Conservation (phyloP, 2,329 filamentous ascomycete species). For the Microsporum canis region DNA sequence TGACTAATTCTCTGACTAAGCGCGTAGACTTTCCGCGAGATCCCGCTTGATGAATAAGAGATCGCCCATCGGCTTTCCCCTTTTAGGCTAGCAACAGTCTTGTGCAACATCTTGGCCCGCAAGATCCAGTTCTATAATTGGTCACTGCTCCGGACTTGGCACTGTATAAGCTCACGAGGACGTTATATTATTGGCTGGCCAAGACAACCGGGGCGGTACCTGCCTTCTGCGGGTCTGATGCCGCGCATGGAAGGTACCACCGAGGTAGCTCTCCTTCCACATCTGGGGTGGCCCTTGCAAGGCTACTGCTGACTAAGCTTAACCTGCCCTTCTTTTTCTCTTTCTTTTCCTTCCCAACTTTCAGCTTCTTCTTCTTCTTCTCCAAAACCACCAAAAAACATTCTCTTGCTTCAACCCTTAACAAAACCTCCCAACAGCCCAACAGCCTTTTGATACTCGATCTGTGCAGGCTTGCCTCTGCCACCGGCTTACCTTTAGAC, state of each 20-base stretch:
- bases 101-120: not conserved
- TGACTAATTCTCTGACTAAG: not conserved
- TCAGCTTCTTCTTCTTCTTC: conserved; percentile 12
- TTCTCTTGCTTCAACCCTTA: not conserved
- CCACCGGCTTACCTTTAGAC: not conserved
- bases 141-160: not conserved
- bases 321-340: not conserved
- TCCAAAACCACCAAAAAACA: conserved; percentile 1
- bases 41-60: not conserved
- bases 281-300: not conserved
- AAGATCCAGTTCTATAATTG: not conserved
- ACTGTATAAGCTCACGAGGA: not conserved
- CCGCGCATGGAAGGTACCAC: conserved; percentile 4
- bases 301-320: not conserved
- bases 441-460: not conserved
- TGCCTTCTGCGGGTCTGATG: conserved; percentile 1
- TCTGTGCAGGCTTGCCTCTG: not conserved
- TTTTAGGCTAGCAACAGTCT: not conserved
- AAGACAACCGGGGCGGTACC: not conserved
- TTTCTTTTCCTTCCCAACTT: conserved; percentile 3
- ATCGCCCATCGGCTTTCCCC: not conserved
- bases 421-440: not conserved
- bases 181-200: not conserved
- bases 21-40: not conserved
- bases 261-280: not conserved